Evolutionary conservation across 331 rosid genomes (phyloP).

Genomic region (Malus hybrid): DNA sequence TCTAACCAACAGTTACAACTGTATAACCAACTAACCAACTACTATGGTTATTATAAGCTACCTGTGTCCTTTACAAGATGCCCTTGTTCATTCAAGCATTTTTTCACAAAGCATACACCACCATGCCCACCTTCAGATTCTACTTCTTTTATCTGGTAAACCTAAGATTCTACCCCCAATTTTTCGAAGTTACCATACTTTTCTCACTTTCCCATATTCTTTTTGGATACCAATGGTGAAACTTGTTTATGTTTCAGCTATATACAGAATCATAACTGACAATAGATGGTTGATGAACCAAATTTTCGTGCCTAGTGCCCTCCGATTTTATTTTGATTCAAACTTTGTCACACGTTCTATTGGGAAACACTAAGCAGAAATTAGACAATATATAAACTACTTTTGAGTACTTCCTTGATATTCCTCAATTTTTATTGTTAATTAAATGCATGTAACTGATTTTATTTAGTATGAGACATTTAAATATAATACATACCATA

Average conservation of each 20-base stretch:
- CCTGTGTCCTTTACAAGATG: slow-evolving; percentile 7
- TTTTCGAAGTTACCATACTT: not conserved
- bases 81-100: slow-evolving; percentile 33
- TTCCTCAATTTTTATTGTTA: not conserved
- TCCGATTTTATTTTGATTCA: not conserved
- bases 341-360: not conserved
- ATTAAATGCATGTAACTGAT: too few relatives aligned
- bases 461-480: too few relatives aligned
- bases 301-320: not conserved
- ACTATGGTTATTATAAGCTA: not conserved
- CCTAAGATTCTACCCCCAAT: slow-evolving; percentile 17
- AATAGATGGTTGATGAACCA: not conserved
- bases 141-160: not conserved
- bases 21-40: too few relatives aligned
- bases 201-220: not conserved
- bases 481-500: too few relatives aligned
- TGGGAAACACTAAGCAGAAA: not conserved
- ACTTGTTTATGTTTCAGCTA: not conserved
- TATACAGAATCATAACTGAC: too few relatives aligned
- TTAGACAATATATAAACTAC: not conserved
- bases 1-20: too few relatives aligned
- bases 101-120: slow-evolving; percentile 2
- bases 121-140: slow-evolving; percentile 9
- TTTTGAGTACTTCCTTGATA: too few relatives aligned
- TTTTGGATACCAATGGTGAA: not conserved